Conservation (phyloP, 1,139 yeast genomes). For the Blastobotrys aristatus region DNA sequence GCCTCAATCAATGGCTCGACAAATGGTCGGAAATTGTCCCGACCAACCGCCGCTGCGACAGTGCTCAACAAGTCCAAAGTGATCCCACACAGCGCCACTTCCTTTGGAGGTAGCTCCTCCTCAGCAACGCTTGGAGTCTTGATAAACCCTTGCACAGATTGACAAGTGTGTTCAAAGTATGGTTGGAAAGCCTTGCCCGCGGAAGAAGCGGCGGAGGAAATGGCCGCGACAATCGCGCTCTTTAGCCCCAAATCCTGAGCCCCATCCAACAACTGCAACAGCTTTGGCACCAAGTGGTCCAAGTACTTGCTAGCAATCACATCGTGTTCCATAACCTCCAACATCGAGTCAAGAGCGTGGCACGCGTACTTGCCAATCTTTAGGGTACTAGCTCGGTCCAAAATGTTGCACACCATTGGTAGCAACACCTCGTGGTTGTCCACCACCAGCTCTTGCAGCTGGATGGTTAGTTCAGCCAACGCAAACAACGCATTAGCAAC, state of each 20-base stretch:
- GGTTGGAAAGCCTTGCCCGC: conserved; percentile 86
- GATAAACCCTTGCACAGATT: conserved; percentile 76
- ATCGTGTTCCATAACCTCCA: conserved; percentile 87
- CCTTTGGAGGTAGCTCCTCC: conserved; percentile 33
- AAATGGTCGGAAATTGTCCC: conserved; percentile 75
- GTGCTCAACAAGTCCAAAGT: conserved; percentile 92
- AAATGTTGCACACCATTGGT: conserved; percentile 81
- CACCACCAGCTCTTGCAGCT: conserved; percentile 79
- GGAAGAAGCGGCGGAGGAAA: conserved; percentile 96
- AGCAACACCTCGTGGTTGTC: conserved; percentile 75
- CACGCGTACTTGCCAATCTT: conserved; percentile 90
- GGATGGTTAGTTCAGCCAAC: conserved; percentile 70
- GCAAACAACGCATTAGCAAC: conserved; percentile 84
- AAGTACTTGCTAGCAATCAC: conserved; percentile 71
- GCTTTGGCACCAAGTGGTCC: conserved; percentile 84
- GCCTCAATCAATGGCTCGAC: conserved; percentile 89
- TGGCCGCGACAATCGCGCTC: conserved; percentile 88
- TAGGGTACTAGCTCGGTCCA: conserved; percentile 79
- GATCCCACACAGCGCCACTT: conserved; percentile 63
- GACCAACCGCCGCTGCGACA: conserved; percentile 95
- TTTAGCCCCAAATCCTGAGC: conserved; percentile 62
- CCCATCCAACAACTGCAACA: conserved; percentile 72
- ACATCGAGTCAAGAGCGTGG: conserved; percentile 81
- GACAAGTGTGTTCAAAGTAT: conserved; percentile 75
- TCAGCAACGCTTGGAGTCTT: conserved; percentile 30